Base-by-base conservation (phyloP, 225 moss, liverwort and hornwort species). In the Physcomitrium patens region DNA sequence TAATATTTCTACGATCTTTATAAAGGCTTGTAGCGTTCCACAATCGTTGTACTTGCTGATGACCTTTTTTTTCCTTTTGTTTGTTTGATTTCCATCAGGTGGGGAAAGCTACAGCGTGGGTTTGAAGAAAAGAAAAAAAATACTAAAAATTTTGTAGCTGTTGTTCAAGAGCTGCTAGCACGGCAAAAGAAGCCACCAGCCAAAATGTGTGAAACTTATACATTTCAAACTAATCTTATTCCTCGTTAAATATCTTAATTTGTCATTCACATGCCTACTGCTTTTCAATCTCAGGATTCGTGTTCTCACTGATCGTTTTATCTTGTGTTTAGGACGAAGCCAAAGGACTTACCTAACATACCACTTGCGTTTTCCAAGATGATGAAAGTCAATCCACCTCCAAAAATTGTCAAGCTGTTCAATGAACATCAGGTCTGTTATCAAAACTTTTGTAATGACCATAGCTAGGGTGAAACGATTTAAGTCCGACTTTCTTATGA, bases 341-440 rank as follows among this genome's bases (percentile, higher is more conserved):
- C 88, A 22, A 89, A 81, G 64, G 88, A 89, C 71, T 73, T 89
- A 60, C 83, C 85, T 2, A 85, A 78, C 12, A 78, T 89, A 37
- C 94, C 92, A 1, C 81, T 94, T 31, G 94, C 89, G 10, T 94
- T 93, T 85, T 84, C 87, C 3, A 86, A 91, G 58, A 91, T 93
- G 95, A 95, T 99, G 95, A 95, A 95, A 70, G 76, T 93, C 46
- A 95, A 86, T 81, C 84, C 85, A 70, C 91, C 95, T 78, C 99
- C 99, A 23, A 99, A 99, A 60, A 77, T 80, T 37, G 83, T 93
- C 12, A 95, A 91, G 62, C 65, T 77, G 68, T 95, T 99, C 81
- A 99, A 90, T 72, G 93, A 95, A 13, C 90, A 89, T 65, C 95
- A 99, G 89, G 99, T 99, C 11, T 53, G 24, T 45, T 16, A 14